phyloP scores from a whole-genome alignment of 2,329 filamentous ascomycete species.

The Acephala macrosclerotiorum region DNA sequence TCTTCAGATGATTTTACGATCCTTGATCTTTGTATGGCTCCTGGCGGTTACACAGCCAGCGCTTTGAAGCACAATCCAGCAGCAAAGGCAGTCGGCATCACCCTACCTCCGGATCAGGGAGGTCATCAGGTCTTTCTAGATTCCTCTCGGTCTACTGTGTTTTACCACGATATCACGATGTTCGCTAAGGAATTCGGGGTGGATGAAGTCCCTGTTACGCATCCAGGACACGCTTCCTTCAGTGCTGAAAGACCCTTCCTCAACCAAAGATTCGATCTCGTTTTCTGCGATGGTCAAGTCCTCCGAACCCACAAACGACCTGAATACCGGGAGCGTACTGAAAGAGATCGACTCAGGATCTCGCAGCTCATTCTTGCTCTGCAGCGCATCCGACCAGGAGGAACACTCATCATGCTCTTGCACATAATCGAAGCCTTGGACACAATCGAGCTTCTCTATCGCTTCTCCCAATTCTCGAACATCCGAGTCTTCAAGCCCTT shows the following conservation, averaged over 20 bases:
- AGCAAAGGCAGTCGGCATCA: slow-evolving; percentile 32
- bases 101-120: slow-evolving; percentile 25
- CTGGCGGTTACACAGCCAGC: slow-evolving; percentile 34
- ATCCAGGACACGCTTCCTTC: slow-evolving; percentile 26
- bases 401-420: slow-evolving; percentile 30
- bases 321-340: slow-evolving; percentile 24
- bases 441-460: slow-evolving; percentile 28
- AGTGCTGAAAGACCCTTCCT: slow-evolving; percentile 20
- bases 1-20: slow-evolving; percentile 18
- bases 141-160: slow-evolving; percentile 16
- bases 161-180: slow-evolving; percentile 34
- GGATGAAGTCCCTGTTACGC: slow-evolving; percentile 22
- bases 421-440: slow-evolving; percentile 29
- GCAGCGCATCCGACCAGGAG: slow-evolving; percentile 30
- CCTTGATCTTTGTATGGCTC: slow-evolving; percentile 37
- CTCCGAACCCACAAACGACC: slow-evolving; percentile 28
- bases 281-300: slow-evolving; percentile 35
- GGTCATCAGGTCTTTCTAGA: slow-evolving; percentile 31
- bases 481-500: slow-evolving; percentile 30
- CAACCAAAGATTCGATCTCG: slow-evolving; percentile 27
- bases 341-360: slow-evolving; percentile 26
- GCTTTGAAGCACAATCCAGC: slow-evolving; percentile 31
- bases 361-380: slow-evolving; percentile 33
- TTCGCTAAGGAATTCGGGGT: slow-evolving; percentile 29
- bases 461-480: slow-evolving; percentile 23